Conservation (phyloP, 331 rosid genomes). For the Acacia concinna region DNA sequence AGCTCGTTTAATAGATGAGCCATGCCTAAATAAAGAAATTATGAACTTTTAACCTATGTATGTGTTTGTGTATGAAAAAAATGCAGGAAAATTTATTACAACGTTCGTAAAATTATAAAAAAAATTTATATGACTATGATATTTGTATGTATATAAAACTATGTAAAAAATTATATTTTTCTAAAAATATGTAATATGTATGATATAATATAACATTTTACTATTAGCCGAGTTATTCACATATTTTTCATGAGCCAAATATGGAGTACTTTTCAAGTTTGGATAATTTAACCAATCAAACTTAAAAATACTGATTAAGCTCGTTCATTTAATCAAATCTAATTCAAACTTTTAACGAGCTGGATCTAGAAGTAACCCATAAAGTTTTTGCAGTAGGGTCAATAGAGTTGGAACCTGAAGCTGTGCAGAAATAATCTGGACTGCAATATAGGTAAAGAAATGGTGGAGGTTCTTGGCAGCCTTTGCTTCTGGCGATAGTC, state of each 20-base stretch:
- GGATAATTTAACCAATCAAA: neutral
- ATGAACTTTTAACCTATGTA: neutral
- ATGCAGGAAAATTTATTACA: neutral
- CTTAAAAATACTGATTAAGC: neutral
- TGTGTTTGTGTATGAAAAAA: neutral
- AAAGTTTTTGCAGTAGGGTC: neutral
- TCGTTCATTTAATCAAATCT: neutral
- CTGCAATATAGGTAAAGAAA: conserved; percentile 84
- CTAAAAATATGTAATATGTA: neutral
- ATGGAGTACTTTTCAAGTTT: neutral
- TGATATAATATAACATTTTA: neutral
- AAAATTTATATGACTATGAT: neutral
- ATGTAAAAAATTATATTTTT: neutral
- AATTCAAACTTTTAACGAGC: neutral
- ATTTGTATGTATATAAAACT: too few relatives aligned
- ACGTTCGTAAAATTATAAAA: too few relatives aligned
- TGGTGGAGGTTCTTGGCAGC: conserved; percentile 79
- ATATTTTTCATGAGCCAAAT: neutral
- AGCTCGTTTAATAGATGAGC: too few relatives aligned
- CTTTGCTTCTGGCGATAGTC: conserved; percentile 90
- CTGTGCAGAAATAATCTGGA: conserved; percentile 77
- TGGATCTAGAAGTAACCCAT: neutral
- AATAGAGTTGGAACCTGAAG: conserved; percentile 62
- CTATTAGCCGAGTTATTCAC: neutral
- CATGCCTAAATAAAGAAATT: neutral